A percentile compares a stretch with the other conserved stretches of the same genome.
Evolutionary conservation across 495 filamentous ascomycete species (phyloP).

Genomic region (Trichoderma asperelloides): DNA sequence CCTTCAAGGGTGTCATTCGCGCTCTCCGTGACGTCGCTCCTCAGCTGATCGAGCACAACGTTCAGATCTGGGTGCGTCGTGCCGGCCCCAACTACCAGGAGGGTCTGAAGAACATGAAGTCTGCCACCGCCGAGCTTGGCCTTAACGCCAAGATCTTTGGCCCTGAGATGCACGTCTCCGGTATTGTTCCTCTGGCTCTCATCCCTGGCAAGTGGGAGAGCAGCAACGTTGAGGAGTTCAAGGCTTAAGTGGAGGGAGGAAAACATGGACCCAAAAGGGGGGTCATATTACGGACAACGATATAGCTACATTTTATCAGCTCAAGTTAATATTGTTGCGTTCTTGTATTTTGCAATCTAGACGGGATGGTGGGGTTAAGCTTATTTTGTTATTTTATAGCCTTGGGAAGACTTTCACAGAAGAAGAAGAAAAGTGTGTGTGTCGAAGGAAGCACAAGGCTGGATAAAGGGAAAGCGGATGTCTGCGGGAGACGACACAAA

Average conservation of each 20-base stretch:
- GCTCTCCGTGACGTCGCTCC: constrained; percentile 87
- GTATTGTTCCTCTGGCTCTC: constrained; percentile 56
- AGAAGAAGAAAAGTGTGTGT: not conserved
- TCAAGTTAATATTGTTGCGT: constrained; percentile 2
- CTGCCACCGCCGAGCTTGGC: constrained; percentile 83
- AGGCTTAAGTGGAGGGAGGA: constrained; percentile 24
- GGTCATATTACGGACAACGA: not conserved
- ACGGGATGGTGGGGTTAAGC: constrained; percentile 4
- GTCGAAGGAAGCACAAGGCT: not conserved
- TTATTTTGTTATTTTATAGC: not conserved
- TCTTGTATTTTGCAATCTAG: constrained; percentile 7
- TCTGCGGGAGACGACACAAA: not conserved
- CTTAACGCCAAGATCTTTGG: constrained; percentile 95
- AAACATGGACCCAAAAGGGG: not conserved
- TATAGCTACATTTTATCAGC: constrained; percentile 1
- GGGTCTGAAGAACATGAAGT: constrained; percentile 99
- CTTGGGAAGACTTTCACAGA: not conserved
- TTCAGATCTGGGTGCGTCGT: constrained; percentile 98
- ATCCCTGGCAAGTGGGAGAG: constrained; percentile 45
- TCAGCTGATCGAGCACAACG: constrained; percentile 87
- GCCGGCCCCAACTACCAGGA: constrained; percentile 99
- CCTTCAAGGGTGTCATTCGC: constrained; percentile 99
- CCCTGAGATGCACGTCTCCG: constrained; percentile 82
- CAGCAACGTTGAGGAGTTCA: constrained; percentile 46
- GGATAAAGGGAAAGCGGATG: not conserved